These are phyloP conservation scores for Stylosanthes scabra DNA, from an alignment of 331 rosid species.

Conservation along the genomic window DNA sequence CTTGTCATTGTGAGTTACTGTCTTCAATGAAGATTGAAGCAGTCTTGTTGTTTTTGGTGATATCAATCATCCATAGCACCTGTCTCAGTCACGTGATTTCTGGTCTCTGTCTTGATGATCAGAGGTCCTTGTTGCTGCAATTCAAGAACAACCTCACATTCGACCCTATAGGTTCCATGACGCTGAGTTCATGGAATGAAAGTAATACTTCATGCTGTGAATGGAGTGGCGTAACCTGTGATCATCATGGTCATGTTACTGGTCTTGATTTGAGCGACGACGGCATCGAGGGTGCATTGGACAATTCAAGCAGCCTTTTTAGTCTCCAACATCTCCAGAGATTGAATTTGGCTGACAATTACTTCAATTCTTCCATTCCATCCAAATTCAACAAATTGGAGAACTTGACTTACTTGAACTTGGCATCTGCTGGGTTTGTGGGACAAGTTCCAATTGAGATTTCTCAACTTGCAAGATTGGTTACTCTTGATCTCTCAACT, in stretches of 20 bases:
- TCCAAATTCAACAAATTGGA: conserved; percentile 18
- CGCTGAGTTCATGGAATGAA: not conserved
- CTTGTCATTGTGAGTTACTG: no score
- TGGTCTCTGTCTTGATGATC: conserved; percentile 24
- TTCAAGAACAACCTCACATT: not conserved
- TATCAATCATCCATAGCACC: not conserved
- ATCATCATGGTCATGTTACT: conserved; percentile 28
- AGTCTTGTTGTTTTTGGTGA: not conserved
- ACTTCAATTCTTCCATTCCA: conserved; percentile 9
- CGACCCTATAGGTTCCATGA: not conserved
- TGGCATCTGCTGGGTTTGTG: conserved; percentile 36
- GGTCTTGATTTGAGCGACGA: conserved; percentile 45
- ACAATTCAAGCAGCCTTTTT: conserved; percentile 47
- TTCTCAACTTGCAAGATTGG: conserved; percentile 37
- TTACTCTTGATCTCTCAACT: conserved; percentile 40
- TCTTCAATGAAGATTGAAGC: not conserved
- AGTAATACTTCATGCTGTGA: not conserved
- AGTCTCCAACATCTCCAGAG: conserved; percentile 17
- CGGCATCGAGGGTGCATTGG: not conserved
- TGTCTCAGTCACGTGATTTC: not conserved
- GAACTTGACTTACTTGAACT: conserved; percentile 28
- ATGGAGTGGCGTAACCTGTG: conserved; percentile 36
- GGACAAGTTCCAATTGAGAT: conserved; percentile 49
- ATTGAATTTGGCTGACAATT: conserved; percentile 17
- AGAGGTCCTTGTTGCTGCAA: conserved; percentile 5